Base-by-base conservation (phyloP, 805 yeast species). In the Diddensiella caesifluorescens region DNA sequence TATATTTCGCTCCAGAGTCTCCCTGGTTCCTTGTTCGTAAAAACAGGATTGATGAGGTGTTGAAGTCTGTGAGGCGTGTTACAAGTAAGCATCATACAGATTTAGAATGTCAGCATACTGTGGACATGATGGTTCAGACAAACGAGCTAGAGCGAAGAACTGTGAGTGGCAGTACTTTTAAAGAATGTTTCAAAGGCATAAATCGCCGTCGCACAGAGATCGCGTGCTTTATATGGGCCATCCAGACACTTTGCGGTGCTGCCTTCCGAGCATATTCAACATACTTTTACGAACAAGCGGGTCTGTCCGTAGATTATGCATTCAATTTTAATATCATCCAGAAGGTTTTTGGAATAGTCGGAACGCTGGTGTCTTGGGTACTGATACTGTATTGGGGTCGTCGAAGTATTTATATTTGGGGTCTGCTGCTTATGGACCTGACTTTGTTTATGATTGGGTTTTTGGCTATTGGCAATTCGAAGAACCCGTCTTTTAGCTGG, bases 11-110 rank as follows among this genome's bases (percentile, higher is more conserved):
- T 5, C 61, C 60, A 4, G 80, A 76, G 42, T 72, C 78, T 10
- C 82, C 82, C 23, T 71, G 75, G 70, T 75, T 76, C 75, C 57
- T 74, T 34, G 68, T 70, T 2, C 65, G 68, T 40, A 64, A 65
- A 49, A 70, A 68, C 1, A 60, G 58, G 38, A 32, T 54, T 20
- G 61, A 60, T 0, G 71, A 70, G 7, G 81, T 82, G 4, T 63
- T 59, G 54, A 35, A 55, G 40, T 56, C 72, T 5, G 42, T 70
- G 33, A 47, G 45, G 39, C 60, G 71, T 51, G 62, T 70, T 70
- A 50, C 64, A 9, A 20, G 28, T 15, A 34, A 34, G 12, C 40
- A 41, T 12, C 30, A 16, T 22, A 7, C 27, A 15, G 39, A 26
- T 19, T 19, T 7, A 9, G 46, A 45, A n/a, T 32, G 35, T 18